phyloP scores from a whole-genome alignment of 495 filamentous ascomycete genomes.

The Tuber borchii region DNA sequence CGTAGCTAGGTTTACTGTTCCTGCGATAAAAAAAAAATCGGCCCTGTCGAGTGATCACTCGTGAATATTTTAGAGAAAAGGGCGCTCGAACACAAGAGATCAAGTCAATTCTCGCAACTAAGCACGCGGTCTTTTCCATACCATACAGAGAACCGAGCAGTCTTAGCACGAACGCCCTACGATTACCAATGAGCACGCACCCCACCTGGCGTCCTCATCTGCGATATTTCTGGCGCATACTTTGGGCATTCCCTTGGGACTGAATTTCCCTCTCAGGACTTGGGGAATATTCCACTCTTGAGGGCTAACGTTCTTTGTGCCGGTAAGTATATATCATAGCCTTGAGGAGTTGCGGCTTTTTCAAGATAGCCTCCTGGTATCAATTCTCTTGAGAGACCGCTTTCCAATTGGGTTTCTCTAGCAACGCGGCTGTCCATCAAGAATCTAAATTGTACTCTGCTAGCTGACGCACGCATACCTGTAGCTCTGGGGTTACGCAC shows the following conservation, averaged over 20 bases:
- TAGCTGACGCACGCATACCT: not conserved
- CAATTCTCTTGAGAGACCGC: not conserved
- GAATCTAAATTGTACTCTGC: not conserved
- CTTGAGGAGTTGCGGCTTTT: not conserved
- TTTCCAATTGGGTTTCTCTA: not conserved
- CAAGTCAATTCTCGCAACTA: not conserved
- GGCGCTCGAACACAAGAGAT: not conserved
- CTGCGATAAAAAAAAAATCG: not conserved
- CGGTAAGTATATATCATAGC: not conserved
- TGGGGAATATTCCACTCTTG: not conserved
- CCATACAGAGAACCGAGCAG: not conserved
- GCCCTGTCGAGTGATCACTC: not conserved
- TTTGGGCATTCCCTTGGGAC: not conserved
- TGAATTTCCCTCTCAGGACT: not conserved
- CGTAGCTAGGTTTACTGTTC: not conserved
- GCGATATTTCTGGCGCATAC: not conserved
- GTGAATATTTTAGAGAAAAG: not conserved
- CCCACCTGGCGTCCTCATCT: not conserved
- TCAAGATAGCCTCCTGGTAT: not conserved
- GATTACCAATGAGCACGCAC: not conserved
- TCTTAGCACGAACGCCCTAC: not conserved
- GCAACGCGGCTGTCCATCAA: not conserved
- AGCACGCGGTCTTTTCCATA: not conserved
- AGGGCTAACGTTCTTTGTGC: not conserved
- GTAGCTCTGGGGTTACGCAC: conserved; percentile 1